Conservation (phyloP, 495 filamentous ascomycete genomes). For the Neurospora cerealis region DNA sequence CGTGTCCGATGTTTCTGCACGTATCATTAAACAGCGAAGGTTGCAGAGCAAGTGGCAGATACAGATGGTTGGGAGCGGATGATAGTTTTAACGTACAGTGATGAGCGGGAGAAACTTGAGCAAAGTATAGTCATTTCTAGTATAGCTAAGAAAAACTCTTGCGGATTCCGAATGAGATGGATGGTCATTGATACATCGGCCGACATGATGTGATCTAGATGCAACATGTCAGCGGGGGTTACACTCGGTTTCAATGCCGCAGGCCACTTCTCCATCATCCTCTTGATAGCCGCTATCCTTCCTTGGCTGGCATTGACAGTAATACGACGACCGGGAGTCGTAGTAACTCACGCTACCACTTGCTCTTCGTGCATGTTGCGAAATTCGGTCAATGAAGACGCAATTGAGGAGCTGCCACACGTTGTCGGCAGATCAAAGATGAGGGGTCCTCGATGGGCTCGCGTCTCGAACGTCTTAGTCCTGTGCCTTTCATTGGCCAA, state of each 20-base stretch:
- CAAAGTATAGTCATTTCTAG: not conserved
- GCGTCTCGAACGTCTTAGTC: not conserved
- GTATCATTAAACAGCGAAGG: too few species aligned
- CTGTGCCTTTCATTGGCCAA: not conserved
- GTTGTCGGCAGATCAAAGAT: not conserved
- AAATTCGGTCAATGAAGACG: not conserved
- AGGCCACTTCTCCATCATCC: not conserved
- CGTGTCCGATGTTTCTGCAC: too few species aligned
- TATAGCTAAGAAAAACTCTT: too few species aligned
- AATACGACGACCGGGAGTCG: not conserved
- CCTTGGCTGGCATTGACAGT: not conserved
- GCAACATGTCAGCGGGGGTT: not conserved
- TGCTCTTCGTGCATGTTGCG: not conserved
- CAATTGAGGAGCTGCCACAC: not conserved
- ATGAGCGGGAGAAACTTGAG: not conserved
- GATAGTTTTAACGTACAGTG: not conserved
- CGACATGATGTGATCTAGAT: not conserved
- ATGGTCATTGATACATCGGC: too few species aligned
- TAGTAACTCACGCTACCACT: not conserved
- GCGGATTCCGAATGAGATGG: too few species aligned
- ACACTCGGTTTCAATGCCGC: not conserved
- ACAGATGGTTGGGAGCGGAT: not conserved
- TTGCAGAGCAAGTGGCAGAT: too few species aligned
- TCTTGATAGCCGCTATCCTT: not conserved
- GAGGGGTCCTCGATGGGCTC: not conserved